phyloP scores from a whole-genome alignment of 257 asterid species.

The Paulownia fortunei region DNA sequence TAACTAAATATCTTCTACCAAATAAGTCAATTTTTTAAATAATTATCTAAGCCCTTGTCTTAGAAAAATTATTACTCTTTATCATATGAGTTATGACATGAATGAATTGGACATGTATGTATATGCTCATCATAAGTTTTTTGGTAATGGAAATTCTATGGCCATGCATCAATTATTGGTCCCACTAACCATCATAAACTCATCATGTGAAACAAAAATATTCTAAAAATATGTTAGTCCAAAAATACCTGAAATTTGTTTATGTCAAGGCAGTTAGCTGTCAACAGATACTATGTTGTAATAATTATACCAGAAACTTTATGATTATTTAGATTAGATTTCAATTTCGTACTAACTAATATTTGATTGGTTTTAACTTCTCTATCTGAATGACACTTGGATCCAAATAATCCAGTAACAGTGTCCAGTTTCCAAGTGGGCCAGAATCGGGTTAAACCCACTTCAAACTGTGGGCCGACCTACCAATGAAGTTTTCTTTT shows the following conservation, averaged over 20 bases:
- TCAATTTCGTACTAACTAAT: neutral
- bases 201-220: neutral
- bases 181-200: constrained; percentile 28
- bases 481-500: neutral
- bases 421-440: constrained; percentile 44
- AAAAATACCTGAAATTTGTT: constrained; percentile 19
- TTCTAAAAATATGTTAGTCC: neutral
- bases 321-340: neutral
- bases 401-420: neutral
- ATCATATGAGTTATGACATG: too few relatives aligned
- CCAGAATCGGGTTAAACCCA: constrained; percentile 28
- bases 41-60: too few relatives aligned
- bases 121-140: too few relatives aligned
- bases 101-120: too few relatives aligned
- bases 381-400: too few relatives aligned
- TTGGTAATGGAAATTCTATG: neutral
- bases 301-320: neutral
- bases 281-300: constrained; percentile 23
- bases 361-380: constrained; percentile 25
- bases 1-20: too few relatives aligned
- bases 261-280: constrained; percentile 35
- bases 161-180: constrained; percentile 28
- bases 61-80: too few relatives aligned
- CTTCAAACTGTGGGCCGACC: constrained; percentile 49
- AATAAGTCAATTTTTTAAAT: too few relatives aligned